A percentile compares a stretch with the other conserved stretches of the same genome.
phyloP scores from a whole-genome alignment of 1,284 basidiomycete species.

The Wolfiporia cocos region DNA sequence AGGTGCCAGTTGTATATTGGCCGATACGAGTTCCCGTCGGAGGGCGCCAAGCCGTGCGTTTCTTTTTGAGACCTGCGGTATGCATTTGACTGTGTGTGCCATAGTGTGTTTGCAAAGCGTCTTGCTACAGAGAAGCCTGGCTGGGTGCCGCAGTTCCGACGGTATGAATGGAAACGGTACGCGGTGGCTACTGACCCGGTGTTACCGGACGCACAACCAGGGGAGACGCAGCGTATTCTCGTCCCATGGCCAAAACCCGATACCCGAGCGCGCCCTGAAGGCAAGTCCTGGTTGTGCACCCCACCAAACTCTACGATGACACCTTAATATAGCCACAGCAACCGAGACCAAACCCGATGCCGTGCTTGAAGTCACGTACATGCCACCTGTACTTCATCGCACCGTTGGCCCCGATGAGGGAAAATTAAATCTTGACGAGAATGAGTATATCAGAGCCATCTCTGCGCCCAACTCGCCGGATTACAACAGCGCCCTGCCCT shows the following conservation, averaged over 20 bases:
- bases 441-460: constrained; percentile 52
- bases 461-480: constrained; percentile 37
- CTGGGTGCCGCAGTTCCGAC: constrained; percentile 45
- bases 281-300: not conserved
- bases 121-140: constrained; percentile 50
- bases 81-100: too few relatives aligned
- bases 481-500: constrained; percentile 47
- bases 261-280: constrained; percentile 6
- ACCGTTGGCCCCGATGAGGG: too few relatives aligned
- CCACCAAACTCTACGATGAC: not conserved
- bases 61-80: too few relatives aligned
- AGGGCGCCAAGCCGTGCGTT: constrained; percentile 43
- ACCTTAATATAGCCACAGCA: constrained; percentile 33
- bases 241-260: constrained; percentile 65
- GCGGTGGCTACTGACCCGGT: constrained; percentile 58
- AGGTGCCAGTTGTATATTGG: constrained; percentile 72
- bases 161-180: constrained; percentile 61
- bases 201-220: constrained; percentile 38
- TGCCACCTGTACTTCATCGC: constrained; percentile 47
- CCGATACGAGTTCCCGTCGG: constrained; percentile 49
- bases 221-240: constrained; percentile 30
- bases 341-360: constrained; percentile 56
- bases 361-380: constrained; percentile 63
- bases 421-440: too few relatives aligned
- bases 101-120: constrained; percentile 71